These are phyloP conservation scores for Albophoma yamanashiensis DNA, from an alignment of 2,329 filamentous ascomycete genomes.

Conservation along the genomic window DNA sequence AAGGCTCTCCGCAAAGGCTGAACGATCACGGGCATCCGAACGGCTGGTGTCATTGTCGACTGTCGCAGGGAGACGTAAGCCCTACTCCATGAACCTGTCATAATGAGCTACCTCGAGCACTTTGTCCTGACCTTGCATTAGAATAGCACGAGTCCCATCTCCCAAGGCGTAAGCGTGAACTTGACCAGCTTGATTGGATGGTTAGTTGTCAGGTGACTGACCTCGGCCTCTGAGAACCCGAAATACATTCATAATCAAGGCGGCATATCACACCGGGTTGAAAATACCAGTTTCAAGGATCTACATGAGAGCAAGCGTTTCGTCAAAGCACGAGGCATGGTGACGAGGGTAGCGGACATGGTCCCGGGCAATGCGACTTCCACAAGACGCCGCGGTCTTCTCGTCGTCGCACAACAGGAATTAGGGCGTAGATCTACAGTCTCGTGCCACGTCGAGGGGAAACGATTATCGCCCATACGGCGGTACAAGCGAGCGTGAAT, in stretches of 20 bases:
- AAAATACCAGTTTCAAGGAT: background rate
- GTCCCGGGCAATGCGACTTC: background rate
- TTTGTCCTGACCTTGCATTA: too few species aligned
- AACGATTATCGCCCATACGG: background rate
- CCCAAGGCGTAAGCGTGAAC: too few species aligned
- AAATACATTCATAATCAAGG: background rate
- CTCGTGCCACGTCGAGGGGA: background rate
- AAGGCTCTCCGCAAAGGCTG: too few species aligned
- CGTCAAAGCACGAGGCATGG: background rate
- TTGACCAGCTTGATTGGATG: too few species aligned
- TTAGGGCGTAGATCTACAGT: background rate
- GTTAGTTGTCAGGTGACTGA: background rate
- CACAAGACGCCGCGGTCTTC: background rate
- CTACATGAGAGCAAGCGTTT: background rate
- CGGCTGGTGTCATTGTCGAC: too few species aligned
- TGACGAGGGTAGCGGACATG: background rate
- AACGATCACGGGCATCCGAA: too few species aligned
- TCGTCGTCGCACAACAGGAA: background rate
- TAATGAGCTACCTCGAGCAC: too few species aligned
- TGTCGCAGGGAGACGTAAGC: too few species aligned
- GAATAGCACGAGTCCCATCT: too few species aligned
- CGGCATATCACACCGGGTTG: background rate
- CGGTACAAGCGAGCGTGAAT: background rate
- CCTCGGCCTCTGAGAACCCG: background rate
- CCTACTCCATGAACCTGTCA: too few species aligned